These are phyloP conservation scores for Ophiostoma novo-ulmi DNA, from an alignment of 2,329 filamentous ascomycete species.

Conservation along the genomic window DNA sequence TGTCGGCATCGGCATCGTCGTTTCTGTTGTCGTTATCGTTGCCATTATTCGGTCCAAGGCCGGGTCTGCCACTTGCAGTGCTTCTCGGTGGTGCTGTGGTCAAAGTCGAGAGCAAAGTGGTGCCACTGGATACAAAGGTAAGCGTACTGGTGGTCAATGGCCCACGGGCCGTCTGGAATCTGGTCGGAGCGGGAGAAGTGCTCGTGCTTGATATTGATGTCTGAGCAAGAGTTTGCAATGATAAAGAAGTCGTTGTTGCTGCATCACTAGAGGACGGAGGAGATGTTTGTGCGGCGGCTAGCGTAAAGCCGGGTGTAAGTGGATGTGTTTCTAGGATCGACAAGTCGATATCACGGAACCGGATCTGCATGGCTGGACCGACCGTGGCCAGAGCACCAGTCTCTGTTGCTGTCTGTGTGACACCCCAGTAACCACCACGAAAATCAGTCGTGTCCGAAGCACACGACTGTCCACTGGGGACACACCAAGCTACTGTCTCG, in stretches of 20 bases:
- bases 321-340: slow-evolving; percentile 37
- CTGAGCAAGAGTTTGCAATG: not conserved
- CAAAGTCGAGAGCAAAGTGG: not conserved
- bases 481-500: slow-evolving; percentile 30
- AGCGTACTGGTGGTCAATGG: not conserved
- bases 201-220: not conserved
- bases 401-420: slow-evolving; percentile 28
- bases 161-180: not conserved
- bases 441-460: slow-evolving; percentile 40
- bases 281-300: slow-evolving; percentile 24
- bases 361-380: slow-evolving; percentile 39
- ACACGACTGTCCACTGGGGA: slow-evolving; percentile 36
- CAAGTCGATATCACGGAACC: slow-evolving; percentile 37
- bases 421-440: slow-evolving; percentile 39
- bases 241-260: not conserved
- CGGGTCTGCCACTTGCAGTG: not conserved
- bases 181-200: not conserved
- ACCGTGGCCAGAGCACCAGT: slow-evolving; percentile 31
- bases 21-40: not conserved
- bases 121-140: not conserved
- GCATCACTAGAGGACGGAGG: not conserved
- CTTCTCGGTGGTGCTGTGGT: not conserved
- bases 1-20: not conserved
- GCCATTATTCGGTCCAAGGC: not conserved
- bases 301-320: slow-evolving; percentile 33